Evolutionary conservation across 345 rosid species (phyloP).

Genomic region (Citrus sinensis): DNA sequence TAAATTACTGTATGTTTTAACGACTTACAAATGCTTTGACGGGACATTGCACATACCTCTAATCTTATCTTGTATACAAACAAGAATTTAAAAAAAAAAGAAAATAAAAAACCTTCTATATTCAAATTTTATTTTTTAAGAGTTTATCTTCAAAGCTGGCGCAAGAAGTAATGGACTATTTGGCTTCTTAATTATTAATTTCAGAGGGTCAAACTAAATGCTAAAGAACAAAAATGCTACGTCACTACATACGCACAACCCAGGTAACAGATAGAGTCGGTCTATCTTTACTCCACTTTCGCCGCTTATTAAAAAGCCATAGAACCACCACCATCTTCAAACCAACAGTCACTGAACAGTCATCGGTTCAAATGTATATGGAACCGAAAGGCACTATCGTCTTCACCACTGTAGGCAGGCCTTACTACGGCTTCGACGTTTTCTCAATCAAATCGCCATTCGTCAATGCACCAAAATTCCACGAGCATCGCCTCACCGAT

Average conservation of each 20-base stretch:
- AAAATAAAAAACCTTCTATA: too few species aligned
- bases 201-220: too few species aligned
- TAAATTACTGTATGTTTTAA: too few species aligned
- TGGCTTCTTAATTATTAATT: too few species aligned
- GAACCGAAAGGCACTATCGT: slow-evolving; percentile 57
- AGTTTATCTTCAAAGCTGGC: too few species aligned
- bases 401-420: slow-evolving; percentile 66
- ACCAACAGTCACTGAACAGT: neutral
- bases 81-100: too few species aligned
- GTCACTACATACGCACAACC: slow-evolving; percentile 28
- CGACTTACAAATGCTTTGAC: too few species aligned
- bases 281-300: neutral
- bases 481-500: slow-evolving; percentile 59
- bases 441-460: slow-evolving; percentile 44
- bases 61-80: too few species aligned
- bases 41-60: too few species aligned
- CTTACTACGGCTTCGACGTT: slow-evolving; percentile 72
- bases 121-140: too few species aligned
- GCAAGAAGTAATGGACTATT: too few species aligned
- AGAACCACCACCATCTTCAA: neutral
- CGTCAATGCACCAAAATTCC: slow-evolving; percentile 7
- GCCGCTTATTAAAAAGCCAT: neutral
- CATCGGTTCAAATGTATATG: slow-evolving; percentile 40
- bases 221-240: slow-evolving; percentile 10
- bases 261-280: neutral